Base-by-base conservation (phyloP, 305 asterid genomes). In the Euphrasia arctica region DNA sequence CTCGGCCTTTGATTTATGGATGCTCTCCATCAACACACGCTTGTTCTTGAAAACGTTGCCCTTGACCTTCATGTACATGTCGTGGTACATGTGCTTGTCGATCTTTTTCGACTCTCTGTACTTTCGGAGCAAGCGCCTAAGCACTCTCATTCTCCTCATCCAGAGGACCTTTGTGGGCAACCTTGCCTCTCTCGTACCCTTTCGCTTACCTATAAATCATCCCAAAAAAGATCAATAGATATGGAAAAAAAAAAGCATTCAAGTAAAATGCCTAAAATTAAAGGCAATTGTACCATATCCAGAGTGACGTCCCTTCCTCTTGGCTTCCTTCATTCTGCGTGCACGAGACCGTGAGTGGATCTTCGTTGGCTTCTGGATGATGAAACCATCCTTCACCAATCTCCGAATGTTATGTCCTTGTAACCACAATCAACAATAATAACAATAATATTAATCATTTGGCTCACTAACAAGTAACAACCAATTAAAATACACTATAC, bases 11-110 rank as follows among this genome's bases (percentile, higher is more conserved):
- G 89, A 74, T 77, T 88, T 88, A 82, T 88, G 96, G 49, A 88
- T 88, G 52, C 86, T 88, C 65, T 88, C 93, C 87, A 85, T 85
- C 75, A 88, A 70, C 9, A 88, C 95, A 68, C 95, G 82, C 62
- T 85, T 88, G 77, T 85, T 85, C 84, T 85, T 88, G 68, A 88
- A 88, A 39, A 88, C 96, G 60, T 88, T 88, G 71, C 91, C 91
- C 78, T 88, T 83, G n/a, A 85, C 94, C 78, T 74, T 86, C 95
- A 88, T 88, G 84, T 85, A 88, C 96, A 88, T 85, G 71, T 83
- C 94, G 70, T 85, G 96, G 27, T 88, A 88, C 95, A 88, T 88
- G 76, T 88, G 95, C 55, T 74, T 80, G 83, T 85, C 96, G 47
- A 88, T 88, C 70, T 88, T 85, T 84, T 88, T 88, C 0, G 90